A percentile compares a stretch with the other conserved stretches of the same genome.
These are phyloP conservation scores for Neurospora sp. DNA, from an alignment of 2,329 filamentous ascomycete species.

Conservation along the genomic window DNA sequence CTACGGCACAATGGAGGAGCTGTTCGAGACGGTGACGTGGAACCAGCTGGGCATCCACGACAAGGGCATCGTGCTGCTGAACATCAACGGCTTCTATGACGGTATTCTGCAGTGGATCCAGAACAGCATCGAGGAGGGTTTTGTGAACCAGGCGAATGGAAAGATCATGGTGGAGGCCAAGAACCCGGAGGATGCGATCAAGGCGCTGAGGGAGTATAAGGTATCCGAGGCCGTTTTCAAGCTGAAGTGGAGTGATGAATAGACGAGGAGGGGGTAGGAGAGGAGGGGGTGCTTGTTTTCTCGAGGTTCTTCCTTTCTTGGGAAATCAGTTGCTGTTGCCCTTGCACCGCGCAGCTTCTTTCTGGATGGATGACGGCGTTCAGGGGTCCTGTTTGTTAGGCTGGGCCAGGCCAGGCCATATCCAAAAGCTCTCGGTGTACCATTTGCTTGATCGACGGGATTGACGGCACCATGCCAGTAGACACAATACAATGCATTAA, in stretches of 20 bases:
- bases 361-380: not conserved
- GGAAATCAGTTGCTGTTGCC: not conserved
- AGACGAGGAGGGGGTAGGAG: constrained; percentile 12
- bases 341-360: not conserved
- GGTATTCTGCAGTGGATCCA: constrained; percentile 74
- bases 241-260: constrained; percentile 68
- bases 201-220: constrained; percentile 62
- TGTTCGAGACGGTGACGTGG: constrained; percentile 87
- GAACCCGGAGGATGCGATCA: constrained; percentile 61
- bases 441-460: not conserved
- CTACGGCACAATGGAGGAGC: constrained; percentile 91
- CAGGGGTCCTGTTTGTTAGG: not conserved
- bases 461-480: not conserved
- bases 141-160: constrained; percentile 61
- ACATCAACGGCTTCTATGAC: constrained; percentile 87
- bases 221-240: constrained; percentile 66
- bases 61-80: constrained; percentile 68
- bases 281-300: not conserved
- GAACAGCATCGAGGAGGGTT: constrained; percentile 64
- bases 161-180: constrained; percentile 71
- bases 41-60: constrained; percentile 92
- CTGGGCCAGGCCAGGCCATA: not conserved
- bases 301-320: not conserved
- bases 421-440: not conserved
- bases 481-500: not conserved